Conservation (phyloP, 2,329 filamentous ascomycete genomes). For the Trichoderma arundinaceum region DNA sequence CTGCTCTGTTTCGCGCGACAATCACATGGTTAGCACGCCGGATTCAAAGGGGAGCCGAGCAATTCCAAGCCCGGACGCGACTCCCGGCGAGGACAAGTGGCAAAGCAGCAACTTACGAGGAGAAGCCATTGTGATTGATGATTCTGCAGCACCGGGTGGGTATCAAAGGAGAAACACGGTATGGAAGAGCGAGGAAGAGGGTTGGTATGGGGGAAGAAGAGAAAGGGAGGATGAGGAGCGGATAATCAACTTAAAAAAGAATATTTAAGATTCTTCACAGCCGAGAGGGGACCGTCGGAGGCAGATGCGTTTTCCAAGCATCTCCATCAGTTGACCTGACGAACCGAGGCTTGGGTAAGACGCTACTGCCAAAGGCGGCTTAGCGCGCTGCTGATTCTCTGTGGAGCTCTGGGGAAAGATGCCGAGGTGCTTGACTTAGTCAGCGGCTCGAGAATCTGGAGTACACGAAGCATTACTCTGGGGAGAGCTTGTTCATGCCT, state of each 20-base stretch:
- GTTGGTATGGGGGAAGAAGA: conserved; percentile 2
- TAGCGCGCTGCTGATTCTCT: background rate
- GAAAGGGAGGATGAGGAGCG: background rate
- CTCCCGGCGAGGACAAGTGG: background rate
- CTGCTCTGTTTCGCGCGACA: conserved; percentile 45
- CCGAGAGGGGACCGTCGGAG: conserved; percentile 29
- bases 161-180: conserved; percentile 31
- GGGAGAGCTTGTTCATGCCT: background rate
- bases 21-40: conserved; percentile 16
- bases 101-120: conserved; percentile 62
- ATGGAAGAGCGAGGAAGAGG: background rate
- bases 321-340: conserved; percentile 22
- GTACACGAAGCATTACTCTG: background rate
- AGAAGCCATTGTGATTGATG: conserved; percentile 68
- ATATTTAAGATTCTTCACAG: conserved; percentile 22
- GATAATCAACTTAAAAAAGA: conserved; percentile 10
- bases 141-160: conserved; percentile 32
- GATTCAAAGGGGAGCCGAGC: background rate
- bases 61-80: background rate
- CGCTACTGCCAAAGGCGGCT: background rate
- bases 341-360: conserved; percentile 32
- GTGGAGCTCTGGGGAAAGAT: conserved; percentile 30
- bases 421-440: conserved; percentile 28
- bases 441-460: conserved; percentile 3
- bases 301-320: conserved; percentile 12